phyloP scores from a whole-genome alignment of 2,329 filamentous ascomycete species.

The Calycina marina region DNA sequence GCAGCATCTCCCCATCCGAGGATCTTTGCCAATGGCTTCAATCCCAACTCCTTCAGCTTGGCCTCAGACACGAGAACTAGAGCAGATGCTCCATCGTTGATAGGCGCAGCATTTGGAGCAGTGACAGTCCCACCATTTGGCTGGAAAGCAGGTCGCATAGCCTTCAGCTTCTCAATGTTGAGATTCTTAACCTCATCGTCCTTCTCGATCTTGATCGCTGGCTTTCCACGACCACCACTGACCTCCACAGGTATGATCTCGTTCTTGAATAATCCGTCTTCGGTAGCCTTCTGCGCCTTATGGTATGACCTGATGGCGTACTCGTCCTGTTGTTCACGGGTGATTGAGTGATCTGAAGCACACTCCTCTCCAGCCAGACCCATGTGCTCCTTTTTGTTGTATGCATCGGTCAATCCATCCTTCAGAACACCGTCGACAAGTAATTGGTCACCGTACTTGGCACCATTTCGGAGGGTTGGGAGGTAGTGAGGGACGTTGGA shows the following conservation, averaged over 20 bases:
- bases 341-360: slow-evolving; percentile 66
- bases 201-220: slow-evolving; percentile 59
- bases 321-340: slow-evolving; percentile 77
- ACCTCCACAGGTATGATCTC: slow-evolving; percentile 90
- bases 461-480: slow-evolving; percentile 67
- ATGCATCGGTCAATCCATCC: slow-evolving; percentile 89
- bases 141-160: slow-evolving; percentile 73
- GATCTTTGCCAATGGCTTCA: slow-evolving; percentile 92
- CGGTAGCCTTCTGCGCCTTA: slow-evolving; percentile 76
- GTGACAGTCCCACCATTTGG: slow-evolving; percentile 78
- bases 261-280: slow-evolving; percentile 62
- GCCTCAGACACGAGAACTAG: slow-evolving; percentile 88
- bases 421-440: slow-evolving; percentile 85
- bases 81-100: slow-evolving; percentile 89
- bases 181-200: slow-evolving; percentile 97
- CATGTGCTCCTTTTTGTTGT: slow-evolving; percentile 90
- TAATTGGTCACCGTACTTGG: slow-evolving; percentile 85
- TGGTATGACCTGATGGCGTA: slow-evolving; percentile 94
- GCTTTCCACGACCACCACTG: slow-evolving; percentile 80
- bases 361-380: slow-evolving; percentile 87
- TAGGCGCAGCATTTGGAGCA: slow-evolving; percentile 86
- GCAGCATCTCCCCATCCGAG: slow-evolving; percentile 94
- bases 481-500: slow-evolving; percentile 96
- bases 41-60: slow-evolving; percentile 78
- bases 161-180: slow-evolving; percentile 67